These are phyloP conservation scores for Trichoderma aggressivum DNA, from an alignment of 2,329 filamentous ascomycete genomes.

Conservation along the genomic window DNA sequence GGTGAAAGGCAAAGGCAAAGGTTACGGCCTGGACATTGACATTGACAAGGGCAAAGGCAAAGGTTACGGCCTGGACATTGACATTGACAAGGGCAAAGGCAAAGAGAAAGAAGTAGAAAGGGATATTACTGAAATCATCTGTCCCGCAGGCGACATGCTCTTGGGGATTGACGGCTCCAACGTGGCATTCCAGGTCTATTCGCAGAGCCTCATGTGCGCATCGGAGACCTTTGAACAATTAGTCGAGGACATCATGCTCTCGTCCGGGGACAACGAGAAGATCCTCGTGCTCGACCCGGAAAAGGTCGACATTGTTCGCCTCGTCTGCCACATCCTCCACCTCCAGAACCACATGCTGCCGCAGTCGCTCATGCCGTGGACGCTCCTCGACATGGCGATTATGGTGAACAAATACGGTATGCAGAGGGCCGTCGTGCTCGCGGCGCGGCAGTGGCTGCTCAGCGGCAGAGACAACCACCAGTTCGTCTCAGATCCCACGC, in stretches of 20 bases:
- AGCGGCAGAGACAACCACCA: not conserved
- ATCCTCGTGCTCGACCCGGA: not conserved
- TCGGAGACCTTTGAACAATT: not conserved
- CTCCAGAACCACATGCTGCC: not conserved
- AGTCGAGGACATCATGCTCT: not conserved
- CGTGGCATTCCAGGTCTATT: not conserved
- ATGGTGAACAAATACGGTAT: not conserved
- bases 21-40: not conserved
- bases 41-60: not conserved
- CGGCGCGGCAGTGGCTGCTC: not conserved
- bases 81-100: not conserved
- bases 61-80: too few relatives aligned
- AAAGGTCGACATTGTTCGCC: not conserved
- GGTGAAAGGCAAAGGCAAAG: too few relatives aligned
- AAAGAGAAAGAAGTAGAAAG: not conserved
- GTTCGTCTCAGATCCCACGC: not conserved
- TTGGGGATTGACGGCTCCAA: not conserved
- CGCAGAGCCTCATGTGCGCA: not conserved
- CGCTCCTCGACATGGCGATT: not conserved
- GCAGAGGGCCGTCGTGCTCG: not conserved
- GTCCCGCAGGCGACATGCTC: not conserved
- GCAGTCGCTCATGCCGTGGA: not conserved
- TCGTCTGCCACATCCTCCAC: not conserved
- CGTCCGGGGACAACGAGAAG: not conserved
- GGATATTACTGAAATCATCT: not conserved